These are phyloP conservation scores for Corinectria fuckeliana DNA, from an alignment of 2,329 filamentous ascomycete species.

Conservation along the genomic window DNA sequence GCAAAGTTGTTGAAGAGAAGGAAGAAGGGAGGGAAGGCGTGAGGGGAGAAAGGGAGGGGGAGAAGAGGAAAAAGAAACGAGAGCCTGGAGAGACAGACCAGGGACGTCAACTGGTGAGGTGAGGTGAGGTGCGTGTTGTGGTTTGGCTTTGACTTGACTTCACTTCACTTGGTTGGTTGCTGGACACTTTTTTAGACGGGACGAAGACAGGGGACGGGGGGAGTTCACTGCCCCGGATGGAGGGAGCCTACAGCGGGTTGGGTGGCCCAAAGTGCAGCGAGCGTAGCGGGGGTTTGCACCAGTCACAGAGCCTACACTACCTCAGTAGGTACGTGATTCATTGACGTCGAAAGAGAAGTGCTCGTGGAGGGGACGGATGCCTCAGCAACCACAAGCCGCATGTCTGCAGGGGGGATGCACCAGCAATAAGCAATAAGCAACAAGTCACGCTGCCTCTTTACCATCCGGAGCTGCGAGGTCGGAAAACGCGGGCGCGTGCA, in stretches of 20 bases:
- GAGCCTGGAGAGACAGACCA: conserved; percentile 2
- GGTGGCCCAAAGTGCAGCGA: background rate
- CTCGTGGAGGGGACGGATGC: too few relatives aligned
- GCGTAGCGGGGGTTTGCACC: conserved; percentile 2
- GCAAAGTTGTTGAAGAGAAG: background rate
- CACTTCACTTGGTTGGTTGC: conserved; percentile 6
- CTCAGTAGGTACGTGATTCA: too few relatives aligned
- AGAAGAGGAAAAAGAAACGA: conserved; percentile 21
- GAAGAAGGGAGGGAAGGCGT: conserved; percentile 14
- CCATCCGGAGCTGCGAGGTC: background rate
- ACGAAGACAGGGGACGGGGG: background rate
- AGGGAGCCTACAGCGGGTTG: background rate
- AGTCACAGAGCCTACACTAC: too few relatives aligned
- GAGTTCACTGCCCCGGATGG: background rate
- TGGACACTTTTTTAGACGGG: background rate
- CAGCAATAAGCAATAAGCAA: background rate
- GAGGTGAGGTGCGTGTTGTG: background rate
- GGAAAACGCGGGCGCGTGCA: conserved; percentile 8
- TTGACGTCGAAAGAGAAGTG: background rate
- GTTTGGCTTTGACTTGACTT: background rate
- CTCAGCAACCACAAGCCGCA: conserved; percentile 36
- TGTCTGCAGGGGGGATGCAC: conserved; percentile 18
- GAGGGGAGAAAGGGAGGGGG: conserved; percentile 11
- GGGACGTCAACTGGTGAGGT: conserved; percentile 10
- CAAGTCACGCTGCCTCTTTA: conserved; percentile 17